phyloP scores from a whole-genome alignment of 257 asterid genomes.

The Solanum ossicruentum region DNA sequence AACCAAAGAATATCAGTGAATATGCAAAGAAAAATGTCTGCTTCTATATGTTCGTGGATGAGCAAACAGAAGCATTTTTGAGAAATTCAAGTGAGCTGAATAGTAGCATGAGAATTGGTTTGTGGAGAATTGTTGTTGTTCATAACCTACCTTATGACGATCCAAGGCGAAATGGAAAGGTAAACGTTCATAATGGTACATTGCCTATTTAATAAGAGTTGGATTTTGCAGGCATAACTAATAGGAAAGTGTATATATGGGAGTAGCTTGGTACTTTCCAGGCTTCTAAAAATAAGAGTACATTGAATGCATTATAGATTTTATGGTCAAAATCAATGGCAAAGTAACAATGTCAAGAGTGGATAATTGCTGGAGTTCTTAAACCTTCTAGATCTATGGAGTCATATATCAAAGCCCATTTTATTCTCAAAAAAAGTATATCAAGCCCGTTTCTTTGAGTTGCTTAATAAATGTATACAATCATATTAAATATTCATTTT shows the following conservation, averaged over 20 bases:
- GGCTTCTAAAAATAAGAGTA: neutral
- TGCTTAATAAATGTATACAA: neutral
- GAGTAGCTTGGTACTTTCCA: neutral
- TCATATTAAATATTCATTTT: neutral
- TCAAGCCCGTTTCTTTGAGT: neutral
- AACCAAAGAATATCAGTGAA: slow-evolving; percentile 73
- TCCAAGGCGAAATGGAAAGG: slow-evolving; percentile 96
- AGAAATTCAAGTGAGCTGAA: slow-evolving; percentile 53
- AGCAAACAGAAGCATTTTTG: slow-evolving; percentile 51
- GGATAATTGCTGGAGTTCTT: neutral
- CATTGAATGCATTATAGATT: neutral
- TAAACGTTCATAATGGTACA: slow-evolving; percentile 1
- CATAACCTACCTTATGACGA: slow-evolving; percentile 73
- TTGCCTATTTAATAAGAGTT: neutral
- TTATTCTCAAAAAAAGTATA: too few species aligned
- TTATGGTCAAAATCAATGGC: neutral
- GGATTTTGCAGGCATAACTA: neutral
- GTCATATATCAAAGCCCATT: neutral
- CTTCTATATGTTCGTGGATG: slow-evolving; percentile 87
- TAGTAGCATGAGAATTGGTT: slow-evolving; percentile 53
- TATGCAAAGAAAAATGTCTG: slow-evolving; percentile 52
- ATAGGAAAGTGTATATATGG: neutral
- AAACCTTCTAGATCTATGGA: neutral
- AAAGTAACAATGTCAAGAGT: neutral
- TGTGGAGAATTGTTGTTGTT: slow-evolving; percentile 81